These are phyloP conservation scores for Pseudogymnoascus sp. DNA, from an alignment of 2,329 filamentous ascomycete genomes.

Conservation along the genomic window DNA sequence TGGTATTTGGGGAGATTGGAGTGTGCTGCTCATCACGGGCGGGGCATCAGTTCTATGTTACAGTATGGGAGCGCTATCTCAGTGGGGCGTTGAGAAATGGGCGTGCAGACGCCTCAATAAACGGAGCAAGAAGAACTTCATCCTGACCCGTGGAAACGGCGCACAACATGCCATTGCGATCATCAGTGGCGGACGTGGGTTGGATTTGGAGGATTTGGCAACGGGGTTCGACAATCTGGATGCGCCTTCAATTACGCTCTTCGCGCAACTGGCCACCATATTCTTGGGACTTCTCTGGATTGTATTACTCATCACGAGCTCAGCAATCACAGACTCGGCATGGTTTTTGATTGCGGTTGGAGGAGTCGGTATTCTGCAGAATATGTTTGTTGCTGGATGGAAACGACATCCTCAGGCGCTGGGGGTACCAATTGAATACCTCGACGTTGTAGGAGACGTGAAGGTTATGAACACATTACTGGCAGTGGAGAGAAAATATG, in stretches of 20 bases:
- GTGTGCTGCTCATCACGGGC: conserved; percentile 36
- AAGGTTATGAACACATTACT: conserved; percentile 13
- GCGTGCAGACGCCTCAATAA: conserved; percentile 32
- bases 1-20: conserved; percentile 17
- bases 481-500: conserved; percentile 13
- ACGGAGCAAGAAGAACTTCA: conserved; percentile 24
- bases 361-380: conserved; percentile 37
- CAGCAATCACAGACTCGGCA: conserved; percentile 33
- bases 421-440: conserved; percentile 12
- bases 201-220: conserved; percentile 40
- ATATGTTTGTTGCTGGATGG: conserved; percentile 33
- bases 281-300: conserved; percentile 35
- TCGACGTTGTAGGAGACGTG: conserved; percentile 5
- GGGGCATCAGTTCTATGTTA: conserved; percentile 35
- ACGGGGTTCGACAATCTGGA: conserved; percentile 21
- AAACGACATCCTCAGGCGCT: conserved; percentile 28
- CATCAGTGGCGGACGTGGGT: conserved; percentile 28
- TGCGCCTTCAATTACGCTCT: conserved; percentile 9
- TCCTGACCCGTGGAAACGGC: conserved; percentile 38
- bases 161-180: conserved; percentile 37
- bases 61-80: conserved; percentile 32
- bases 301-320: conserved; percentile 36
- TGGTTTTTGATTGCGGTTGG: conserved; percentile 40
- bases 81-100: conserved; percentile 42
- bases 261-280: conserved; percentile 17